Conservation (phyloP, 345 rosid species). For the Acer saccharum region DNA sequence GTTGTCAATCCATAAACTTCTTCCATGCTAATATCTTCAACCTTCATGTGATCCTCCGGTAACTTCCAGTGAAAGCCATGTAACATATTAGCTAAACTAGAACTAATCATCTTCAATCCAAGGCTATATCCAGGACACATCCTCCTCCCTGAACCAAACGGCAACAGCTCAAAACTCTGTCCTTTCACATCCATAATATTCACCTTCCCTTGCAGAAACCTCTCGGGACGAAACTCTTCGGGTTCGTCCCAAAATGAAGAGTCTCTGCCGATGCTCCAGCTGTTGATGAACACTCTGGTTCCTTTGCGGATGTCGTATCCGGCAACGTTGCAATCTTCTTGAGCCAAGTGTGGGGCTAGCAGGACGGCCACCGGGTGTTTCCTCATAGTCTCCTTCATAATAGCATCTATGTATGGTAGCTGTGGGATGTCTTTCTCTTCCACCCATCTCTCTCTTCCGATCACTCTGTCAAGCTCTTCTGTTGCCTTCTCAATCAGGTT, state of each 20-base stretch:
- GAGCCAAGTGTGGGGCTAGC: slow-evolving; percentile 19
- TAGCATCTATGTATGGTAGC: slow-evolving; percentile 30
- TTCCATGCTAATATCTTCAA: slow-evolving; percentile 27
- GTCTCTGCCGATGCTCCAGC: slow-evolving; percentile 38
- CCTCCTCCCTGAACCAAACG: slow-evolving; percentile 42
- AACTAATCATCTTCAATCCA: slow-evolving; percentile 25
- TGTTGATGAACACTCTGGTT: slow-evolving; percentile 26
- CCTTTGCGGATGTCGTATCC: slow-evolving; percentile 27
- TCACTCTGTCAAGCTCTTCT: slow-evolving; percentile 29
- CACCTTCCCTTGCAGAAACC: slow-evolving; percentile 24
- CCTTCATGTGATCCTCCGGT: slow-evolving; percentile 5
- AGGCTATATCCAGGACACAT: slow-evolving; percentile 40
- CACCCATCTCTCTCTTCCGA: slow-evolving; percentile 28
- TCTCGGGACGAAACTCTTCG: slow-evolving; percentile 26
- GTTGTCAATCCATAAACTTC: slow-evolving; percentile 36
- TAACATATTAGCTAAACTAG: slow-evolving; percentile 31
- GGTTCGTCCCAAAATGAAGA: slow-evolving; percentile 25
- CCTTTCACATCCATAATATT: slow-evolving; percentile 21
- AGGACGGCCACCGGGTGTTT: slow-evolving; percentile 26
- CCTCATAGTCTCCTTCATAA: slow-evolving; percentile 34
- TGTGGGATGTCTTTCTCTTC: slow-evolving; percentile 29
- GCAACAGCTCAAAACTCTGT: slow-evolving; percentile 31
- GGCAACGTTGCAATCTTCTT: slow-evolving; percentile 18
- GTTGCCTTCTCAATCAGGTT: slow-evolving; percentile 21
- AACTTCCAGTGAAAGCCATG: slow-evolving; percentile 37